A percentile compares a stretch with the other conserved stretches of the same genome.
phyloP scores from a whole-genome alignment of 768 basidiomycete genomes.

The Leccinum rimulosum region DNA sequence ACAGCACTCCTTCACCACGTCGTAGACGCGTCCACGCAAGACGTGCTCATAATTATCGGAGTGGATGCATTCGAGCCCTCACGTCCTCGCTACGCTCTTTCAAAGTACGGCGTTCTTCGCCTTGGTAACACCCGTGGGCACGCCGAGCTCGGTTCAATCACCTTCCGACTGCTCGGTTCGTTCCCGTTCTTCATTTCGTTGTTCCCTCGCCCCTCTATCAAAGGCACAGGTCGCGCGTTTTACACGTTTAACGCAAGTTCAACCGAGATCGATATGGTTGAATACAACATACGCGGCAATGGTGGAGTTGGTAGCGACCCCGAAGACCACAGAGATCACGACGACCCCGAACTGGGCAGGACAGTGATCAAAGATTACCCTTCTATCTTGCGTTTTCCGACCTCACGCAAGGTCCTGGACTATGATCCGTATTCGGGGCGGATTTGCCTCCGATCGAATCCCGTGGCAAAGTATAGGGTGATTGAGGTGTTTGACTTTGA shows the following conservation, averaged over 20 bases:
- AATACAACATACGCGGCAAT: conserved; percentile 10
- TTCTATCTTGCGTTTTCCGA: neutral
- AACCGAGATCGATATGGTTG: conserved; percentile 5
- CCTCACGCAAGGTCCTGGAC: conserved; percentile 5
- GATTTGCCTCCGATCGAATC: conserved; percentile 8
- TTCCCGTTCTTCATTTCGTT: neutral
- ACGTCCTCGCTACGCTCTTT: neutral
- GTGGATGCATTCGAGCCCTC: neutral
- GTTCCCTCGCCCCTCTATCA: conserved; percentile 13
- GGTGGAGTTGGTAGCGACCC: neutral
- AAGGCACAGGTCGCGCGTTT: conserved; percentile 15
- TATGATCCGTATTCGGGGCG: conserved; percentile 23
- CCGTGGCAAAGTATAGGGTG: neutral
- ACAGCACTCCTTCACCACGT: conserved; percentile 13
- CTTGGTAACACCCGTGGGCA: neutral
- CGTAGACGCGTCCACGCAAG: conserved; percentile 8
- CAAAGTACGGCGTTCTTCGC: conserved; percentile 9
- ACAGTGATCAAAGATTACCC: conserved; percentile 2
- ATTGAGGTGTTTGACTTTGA: conserved; percentile 20
- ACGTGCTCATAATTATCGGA: conserved; percentile 9
- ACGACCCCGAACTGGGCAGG: neutral
- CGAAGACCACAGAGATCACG: neutral
- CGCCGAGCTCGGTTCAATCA: conserved; percentile 6
- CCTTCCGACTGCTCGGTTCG: conserved; percentile 5
- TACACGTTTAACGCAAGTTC: neutral